phyloP scores from a whole-genome alignment of 306 rosid species.

The Vachellia collinsii region DNA sequence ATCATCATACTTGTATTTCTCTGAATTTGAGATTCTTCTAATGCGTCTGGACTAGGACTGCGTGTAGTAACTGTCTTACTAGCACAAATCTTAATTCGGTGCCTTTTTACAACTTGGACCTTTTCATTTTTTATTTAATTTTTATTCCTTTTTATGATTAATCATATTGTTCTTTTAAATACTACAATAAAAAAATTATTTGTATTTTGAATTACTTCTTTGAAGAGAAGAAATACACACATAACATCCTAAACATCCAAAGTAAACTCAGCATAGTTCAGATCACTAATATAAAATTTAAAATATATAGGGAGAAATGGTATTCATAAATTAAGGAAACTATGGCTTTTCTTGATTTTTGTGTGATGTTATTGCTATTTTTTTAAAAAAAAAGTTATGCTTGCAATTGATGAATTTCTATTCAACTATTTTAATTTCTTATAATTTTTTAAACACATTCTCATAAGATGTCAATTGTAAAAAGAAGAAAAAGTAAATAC shows the following conservation, averaged over 20 bases:
- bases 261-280: no score
- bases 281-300: no score
- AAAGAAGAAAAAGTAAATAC: not conserved
- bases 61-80: not conserved
- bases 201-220: no score
- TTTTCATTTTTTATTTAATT: not conserved
- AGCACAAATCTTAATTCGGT: no score
- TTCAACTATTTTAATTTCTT: not conserved
- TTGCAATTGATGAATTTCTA: not conserved
- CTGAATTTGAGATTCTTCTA: not conserved
- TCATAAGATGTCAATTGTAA: not conserved
- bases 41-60: not conserved
- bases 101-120: no score
- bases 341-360: not conserved
- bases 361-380: not conserved
- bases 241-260: not conserved
- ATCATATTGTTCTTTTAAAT: no score
- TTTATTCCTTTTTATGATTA: no score
- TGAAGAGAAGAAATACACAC: not conserved
- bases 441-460: not conserved
- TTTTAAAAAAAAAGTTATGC: not conserved
- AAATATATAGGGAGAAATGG: no score
- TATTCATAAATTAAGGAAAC: not conserved
- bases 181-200: no score
- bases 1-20: not conserved